Evolutionary conservation across 768 basidiomycete species (phyloP), one percentile per base, ranked within the genome.

Genomic region (Nevesoporus exiguus): DNA sequence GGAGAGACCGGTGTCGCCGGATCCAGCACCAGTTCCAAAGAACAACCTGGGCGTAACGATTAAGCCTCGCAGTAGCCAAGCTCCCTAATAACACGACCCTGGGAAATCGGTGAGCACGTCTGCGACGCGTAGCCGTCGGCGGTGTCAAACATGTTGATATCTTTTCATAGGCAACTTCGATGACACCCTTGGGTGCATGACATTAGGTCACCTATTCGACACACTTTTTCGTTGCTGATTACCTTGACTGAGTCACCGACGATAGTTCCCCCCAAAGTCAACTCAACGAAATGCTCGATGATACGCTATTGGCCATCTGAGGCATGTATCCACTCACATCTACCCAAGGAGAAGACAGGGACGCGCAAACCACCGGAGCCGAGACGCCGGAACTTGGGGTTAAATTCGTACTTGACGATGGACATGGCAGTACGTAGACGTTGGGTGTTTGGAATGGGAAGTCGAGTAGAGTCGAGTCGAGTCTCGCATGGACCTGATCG

Each of bases 21-120:
- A 79, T 50, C 79, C 79, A 17, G 65, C 61, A 30, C 76, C 67
- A 27, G 77, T 76, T 31, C 83, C 83, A 58, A 82, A 83, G 72
- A 77, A 84, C 59, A 84, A 33, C 58, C 84, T 84, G 58, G 81
- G 84, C 29, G 79, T 75, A 58, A 84, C 71, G 62, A 84, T 65
- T 58, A 81, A 49, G 52, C 84, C 81, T 81, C 73, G 41, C 75
- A 74, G 64, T 76, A 76, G 7, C 77, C 77, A 27, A 81, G 75
- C 59, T 82, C 80, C 66, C 74, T 76, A 67, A 83, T 74, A 29
- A 79, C 83, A 15, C 78, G 74, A 29, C 83, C 83, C 74, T 76
- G 47, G 33, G 7, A 14, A 31, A 29, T 7, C 9, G 9, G 19
- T 57, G 19, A 49, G 52, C 21, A 22, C 27, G 31, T 27, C 2